Evolutionary conservation across 352 stramenopile species (phyloP).

Genomic region (Pythium aquatile): DNA sequence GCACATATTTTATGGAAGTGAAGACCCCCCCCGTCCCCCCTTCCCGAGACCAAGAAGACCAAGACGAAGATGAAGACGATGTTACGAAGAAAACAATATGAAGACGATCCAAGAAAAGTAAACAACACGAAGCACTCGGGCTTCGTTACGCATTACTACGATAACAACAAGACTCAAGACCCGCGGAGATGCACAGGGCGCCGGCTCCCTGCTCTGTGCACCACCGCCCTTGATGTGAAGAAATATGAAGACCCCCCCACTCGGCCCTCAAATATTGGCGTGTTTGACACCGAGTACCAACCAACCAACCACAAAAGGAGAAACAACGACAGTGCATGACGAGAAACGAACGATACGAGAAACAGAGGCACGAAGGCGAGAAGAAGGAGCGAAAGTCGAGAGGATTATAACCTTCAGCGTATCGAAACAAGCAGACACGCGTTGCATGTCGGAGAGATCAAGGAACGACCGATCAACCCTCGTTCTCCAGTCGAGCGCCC

Average conservation of each 20-base stretch:
- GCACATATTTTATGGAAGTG: conserved; percentile 13
- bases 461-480: conserved; percentile 6
- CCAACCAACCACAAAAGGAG: conserved; percentile 6
- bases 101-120: conserved; percentile 10
- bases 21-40: background rate
- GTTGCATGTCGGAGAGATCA: conserved; percentile 17
- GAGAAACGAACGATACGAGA: conserved; percentile 1
- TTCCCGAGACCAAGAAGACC: conserved; percentile 9
- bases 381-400: conserved; percentile 4
- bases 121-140: conserved; percentile 6
- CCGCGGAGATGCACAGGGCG: background rate
- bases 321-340: conserved; percentile 3
- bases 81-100: conserved; percentile 9
- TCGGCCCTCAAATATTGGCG: conserved; percentile 18
- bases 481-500: background rate
- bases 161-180: conserved; percentile 13
- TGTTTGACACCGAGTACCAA: conserved; percentile 14
- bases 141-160: conserved; percentile 1
- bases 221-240: conserved; percentile 9
- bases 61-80: conserved; percentile 12
- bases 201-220: background rate
- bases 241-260: conserved; percentile 8
- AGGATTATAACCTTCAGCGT: conserved; percentile 3
- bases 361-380: conserved; percentile 4
- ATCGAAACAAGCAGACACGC: conserved; percentile 21